A percentile compares a stretch with the other conserved stretches of the same genome.
Evolutionary conservation across 1,284 basidiomycete species (phyloP).

Genomic region (Ceratobasidium sp.): DNA sequence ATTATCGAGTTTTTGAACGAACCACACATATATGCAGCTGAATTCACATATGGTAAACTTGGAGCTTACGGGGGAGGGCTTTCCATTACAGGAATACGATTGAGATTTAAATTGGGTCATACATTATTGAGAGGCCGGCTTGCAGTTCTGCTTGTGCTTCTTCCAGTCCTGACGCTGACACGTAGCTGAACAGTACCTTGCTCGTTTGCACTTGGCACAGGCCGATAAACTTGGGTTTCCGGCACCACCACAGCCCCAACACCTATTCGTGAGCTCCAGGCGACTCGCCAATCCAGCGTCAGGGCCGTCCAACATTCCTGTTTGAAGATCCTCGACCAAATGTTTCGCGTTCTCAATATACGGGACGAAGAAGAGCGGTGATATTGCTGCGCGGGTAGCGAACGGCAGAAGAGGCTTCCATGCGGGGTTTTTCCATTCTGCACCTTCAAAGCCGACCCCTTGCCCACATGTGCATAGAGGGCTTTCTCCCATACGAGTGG

Average conservation of each 20-base stretch:
- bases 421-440: background rate
- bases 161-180: too few relatives aligned
- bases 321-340: background rate
- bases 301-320: background rate
- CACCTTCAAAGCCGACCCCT: constrained; percentile 9
- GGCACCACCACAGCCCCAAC: constrained; percentile 7
- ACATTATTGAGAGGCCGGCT: too few relatives aligned
- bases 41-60: too few relatives aligned
- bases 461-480: constrained; percentile 25
- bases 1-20: too few relatives aligned
- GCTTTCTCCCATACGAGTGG: background rate
- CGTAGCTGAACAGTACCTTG: too few relatives aligned
- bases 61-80: too few relatives aligned
- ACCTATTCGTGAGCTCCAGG: background rate
- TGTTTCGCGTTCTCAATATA: background rate
- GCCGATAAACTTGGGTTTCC: too few relatives aligned
- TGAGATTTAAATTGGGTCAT: too few relatives aligned
- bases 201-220: too few relatives aligned
- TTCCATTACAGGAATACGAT: too few relatives aligned
- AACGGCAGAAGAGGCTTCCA: constrained; percentile 24
- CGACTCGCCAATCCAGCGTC: background rate
- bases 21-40: too few relatives aligned
- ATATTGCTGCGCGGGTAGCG: constrained; percentile 35
- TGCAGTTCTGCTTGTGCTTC: too few relatives aligned
- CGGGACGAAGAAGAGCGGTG: constrained; percentile 7